Percentiles rank a stretch among this genome's conserved stretches.
These are phyloP conservation scores for Thermomucor indicae-seudaticae DNA, from an alignment of 371 early-diverging fungal species.

Conservation along the genomic window DNA sequence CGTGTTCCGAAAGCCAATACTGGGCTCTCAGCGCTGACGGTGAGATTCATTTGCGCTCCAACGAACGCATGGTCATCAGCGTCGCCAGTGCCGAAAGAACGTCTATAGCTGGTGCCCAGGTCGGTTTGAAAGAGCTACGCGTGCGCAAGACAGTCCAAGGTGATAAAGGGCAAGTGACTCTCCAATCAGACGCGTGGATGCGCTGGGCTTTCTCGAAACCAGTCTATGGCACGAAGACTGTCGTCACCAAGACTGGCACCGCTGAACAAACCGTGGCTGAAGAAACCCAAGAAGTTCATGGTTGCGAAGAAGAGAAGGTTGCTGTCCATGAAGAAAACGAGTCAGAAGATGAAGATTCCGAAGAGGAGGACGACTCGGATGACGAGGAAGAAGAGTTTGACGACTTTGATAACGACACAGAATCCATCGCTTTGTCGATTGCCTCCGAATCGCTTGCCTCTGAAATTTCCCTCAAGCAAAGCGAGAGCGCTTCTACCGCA, in stretches of 20 bases:
- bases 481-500: conserved; percentile 5
- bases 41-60: conserved; percentile 35
- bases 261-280: conserved; percentile 1
- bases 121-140: conserved; percentile 28
- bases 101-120: conserved; percentile 28
- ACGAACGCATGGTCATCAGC: conserved; percentile 29
- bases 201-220: conserved; percentile 40
- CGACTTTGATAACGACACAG: conserved; percentile 8
- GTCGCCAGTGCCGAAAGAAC: conserved; percentile 21
- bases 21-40: conserved; percentile 38
- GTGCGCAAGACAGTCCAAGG: conserved; percentile 16
- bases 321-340: conserved; percentile 25
- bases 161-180: conserved; percentile 15
- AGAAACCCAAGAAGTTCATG: conserved; percentile 19
- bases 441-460: too few relatives aligned
- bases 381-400: conserved; percentile 25
- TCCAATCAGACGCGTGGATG: conserved; percentile 34
- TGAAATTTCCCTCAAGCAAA: not conserved
- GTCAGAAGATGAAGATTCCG: conserved; percentile 22
- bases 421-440: conserved; percentile 7
- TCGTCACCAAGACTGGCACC: conserved; percentile 1
- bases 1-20: conserved; percentile 31
- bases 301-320: conserved; percentile 21
- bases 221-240: conserved; percentile 23
- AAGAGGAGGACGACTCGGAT: conserved; percentile 13